Evolutionary conservation across 2,329 filamentous ascomycete species (phyloP), one percentile per base, ranked within the genome.

Genomic region (Colletotrichum sojae): DNA sequence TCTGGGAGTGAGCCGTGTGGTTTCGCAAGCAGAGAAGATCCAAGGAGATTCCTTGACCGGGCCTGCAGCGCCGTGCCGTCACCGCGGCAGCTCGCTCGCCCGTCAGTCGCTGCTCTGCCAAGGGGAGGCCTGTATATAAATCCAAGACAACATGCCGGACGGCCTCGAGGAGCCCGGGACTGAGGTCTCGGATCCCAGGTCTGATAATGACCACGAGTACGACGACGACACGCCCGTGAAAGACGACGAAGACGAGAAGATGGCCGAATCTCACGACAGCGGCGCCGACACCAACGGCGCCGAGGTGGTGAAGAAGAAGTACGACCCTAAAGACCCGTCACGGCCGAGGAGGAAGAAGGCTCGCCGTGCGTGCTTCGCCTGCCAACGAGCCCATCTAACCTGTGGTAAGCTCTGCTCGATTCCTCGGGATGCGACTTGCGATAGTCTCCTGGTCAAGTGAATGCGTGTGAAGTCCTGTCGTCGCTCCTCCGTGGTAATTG

Each of bases 341-440:
- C 90, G 96, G 69, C 95, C 96, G 18, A 88, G 95, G 74, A 90
- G 96, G 76, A 99, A 98, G 86, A 99, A 99, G 87, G 96, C 96
- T 45, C 90, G 95, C 74, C 89, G 96, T 80, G 96, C 96, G 67
- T 99, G 96, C 82, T 97, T 92, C 88, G 95, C 96, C 72, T 99
- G 96, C 82, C 96, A 99, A 83, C 89, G 95, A 81, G 96, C 96
- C 72, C 96, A 99, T 88, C 85, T 99, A 79, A 99, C 96, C 73
- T 99, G 96, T 85, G 95, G 96, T 98, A 92, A 88, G 95, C 90
- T 72, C 67, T 52, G 27, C 63, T 49, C 52, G 60, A 49, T 58
- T 67, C 20, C 20, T 59, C 43, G 40, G 57, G 62, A 27, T 52
- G 22, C 39, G 48, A 56, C 63, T 67, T 51, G 61, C 36, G 31